Percentiles rank a stretch among this genome's conserved stretches.
phyloP scores from a whole-genome alignment of 805 yeast genomes.

The Candida railenensis region DNA sequence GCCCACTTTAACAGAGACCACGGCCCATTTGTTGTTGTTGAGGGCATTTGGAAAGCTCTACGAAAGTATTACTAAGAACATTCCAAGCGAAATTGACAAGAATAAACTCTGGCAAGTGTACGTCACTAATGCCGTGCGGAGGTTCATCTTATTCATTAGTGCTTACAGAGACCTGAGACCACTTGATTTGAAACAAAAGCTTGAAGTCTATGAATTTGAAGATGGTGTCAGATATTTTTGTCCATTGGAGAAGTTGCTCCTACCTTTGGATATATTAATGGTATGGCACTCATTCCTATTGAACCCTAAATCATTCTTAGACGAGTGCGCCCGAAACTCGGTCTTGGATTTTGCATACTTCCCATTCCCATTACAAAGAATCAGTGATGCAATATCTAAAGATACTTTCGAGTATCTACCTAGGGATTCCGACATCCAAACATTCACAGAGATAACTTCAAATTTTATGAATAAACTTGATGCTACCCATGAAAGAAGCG shows the following conservation, averaged over 20 bases:
- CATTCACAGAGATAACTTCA: background rate
- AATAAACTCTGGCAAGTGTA: slow-evolving; percentile 21
- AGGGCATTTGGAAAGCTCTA: slow-evolving; percentile 1
- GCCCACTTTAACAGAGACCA: background rate
- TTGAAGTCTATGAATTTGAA: background rate
- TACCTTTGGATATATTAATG: slow-evolving; percentile 22
- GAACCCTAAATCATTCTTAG: slow-evolving; percentile 16
- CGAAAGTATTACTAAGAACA: background rate
- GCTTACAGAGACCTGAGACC: slow-evolving; percentile 8
- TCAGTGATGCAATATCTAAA: slow-evolving; percentile 8
- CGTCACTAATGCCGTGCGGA: slow-evolving; percentile 19
- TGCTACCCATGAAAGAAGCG: background rate
- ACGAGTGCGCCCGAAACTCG: slow-evolving; percentile 10
- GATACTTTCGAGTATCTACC: slow-evolving; percentile 9
- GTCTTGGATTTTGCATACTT: slow-evolving; percentile 9
- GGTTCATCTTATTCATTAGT: slow-evolving; percentile 20
- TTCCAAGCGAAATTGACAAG: background rate
- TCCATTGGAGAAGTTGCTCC: slow-evolving; percentile 6
- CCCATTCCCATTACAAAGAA: slow-evolving; percentile 11
- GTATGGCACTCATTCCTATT: slow-evolving; percentile 23
- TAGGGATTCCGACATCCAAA: background rate
- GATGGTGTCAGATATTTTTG: background rate
- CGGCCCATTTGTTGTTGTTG: slow-evolving; percentile 1
- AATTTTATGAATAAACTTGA: background rate
- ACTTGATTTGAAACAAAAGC: background rate